These are phyloP conservation scores for thale cress (Arabidopsis thaliana) DNA, from an alignment of 345 rosid species.

Conservation along the genomic window TAIR10.1 NC_003074.8:7152001-7152500, in stretches of 20 bases:
- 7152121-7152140: slow-evolving; percentile 56
- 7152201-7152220: slow-evolving; percentile 48
- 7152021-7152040: slow-evolving; percentile 52
- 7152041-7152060: slow-evolving; percentile 3
- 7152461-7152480: slow-evolving; percentile 90
- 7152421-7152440: slow-evolving; percentile 71
- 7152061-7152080: slow-evolving; percentile 1
- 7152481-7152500: slow-evolving; percentile 67
- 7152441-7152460: slow-evolving; percentile 62
- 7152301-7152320: slow-evolving; percentile 53
- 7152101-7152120: slow-evolving; percentile 47
- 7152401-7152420: slow-evolving; percentile 65
- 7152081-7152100: neutral
- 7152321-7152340: slow-evolving; percentile 54
- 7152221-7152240: slow-evolving; percentile 57
- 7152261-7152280: slow-evolving; percentile 61
- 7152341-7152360: slow-evolving; percentile 33
- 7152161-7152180: slow-evolving; percentile 66
- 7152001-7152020: slow-evolving; percentile 63
- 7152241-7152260: slow-evolving; percentile 65
- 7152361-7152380: slow-evolving; percentile 10
- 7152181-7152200: slow-evolving; percentile 46
- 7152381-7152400: neutral
- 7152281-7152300: slow-evolving; percentile 53
- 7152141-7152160: slow-evolving; percentile 79